Conservation (phyloP, 2,329 filamentous ascomycete species). For the Clarireedia homoeocarpa region DNA sequence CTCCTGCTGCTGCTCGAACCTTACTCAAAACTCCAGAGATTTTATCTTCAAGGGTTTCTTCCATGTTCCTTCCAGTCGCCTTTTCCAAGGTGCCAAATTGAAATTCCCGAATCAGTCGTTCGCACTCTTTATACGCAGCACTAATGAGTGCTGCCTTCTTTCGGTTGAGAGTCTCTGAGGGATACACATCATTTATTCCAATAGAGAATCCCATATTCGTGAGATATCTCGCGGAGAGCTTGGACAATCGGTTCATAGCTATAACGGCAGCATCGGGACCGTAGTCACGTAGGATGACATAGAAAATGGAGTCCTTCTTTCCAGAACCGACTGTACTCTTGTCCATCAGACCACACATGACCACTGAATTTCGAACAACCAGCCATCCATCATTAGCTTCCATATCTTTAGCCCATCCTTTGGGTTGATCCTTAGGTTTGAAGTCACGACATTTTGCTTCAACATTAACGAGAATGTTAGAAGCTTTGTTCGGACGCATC, state of each 20-base stretch:
- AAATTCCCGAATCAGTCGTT: conserved; percentile 74
- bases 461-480: conserved; percentile 77
- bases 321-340: conserved; percentile 95
- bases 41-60: conserved; percentile 82
- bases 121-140: conserved; percentile 71
- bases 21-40: conserved; percentile 88
- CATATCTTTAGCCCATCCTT: conserved; percentile 45
- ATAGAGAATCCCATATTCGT: conserved; percentile 94
- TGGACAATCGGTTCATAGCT: conserved; percentile 90
- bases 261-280: conserved; percentile 81
- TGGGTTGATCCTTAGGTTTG: conserved; percentile 40
- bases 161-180: conserved; percentile 59
- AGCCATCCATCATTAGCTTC: conserved; percentile 85
- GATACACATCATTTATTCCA: conserved; percentile 90
- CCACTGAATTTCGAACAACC: conserved; percentile 89
- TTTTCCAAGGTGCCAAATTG: conserved; percentile 76
- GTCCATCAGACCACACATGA: conserved; percentile 97
- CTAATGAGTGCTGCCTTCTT: conserved; percentile 72
- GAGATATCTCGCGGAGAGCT: conserved; percentile 79
- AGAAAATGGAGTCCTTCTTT: conserved; percentile 97
- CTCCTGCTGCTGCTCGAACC: conserved; percentile 84
- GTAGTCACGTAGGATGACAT: conserved; percentile 91
- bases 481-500: conserved; percentile 81
- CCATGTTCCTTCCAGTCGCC: conserved; percentile 80
- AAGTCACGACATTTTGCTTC: conserved; percentile 89